Evolutionary conservation across 2,329 filamentous ascomycete species (phyloP), one percentile per base, ranked within the genome.

Genomic region (Colletotrichum godetiae): DNA sequence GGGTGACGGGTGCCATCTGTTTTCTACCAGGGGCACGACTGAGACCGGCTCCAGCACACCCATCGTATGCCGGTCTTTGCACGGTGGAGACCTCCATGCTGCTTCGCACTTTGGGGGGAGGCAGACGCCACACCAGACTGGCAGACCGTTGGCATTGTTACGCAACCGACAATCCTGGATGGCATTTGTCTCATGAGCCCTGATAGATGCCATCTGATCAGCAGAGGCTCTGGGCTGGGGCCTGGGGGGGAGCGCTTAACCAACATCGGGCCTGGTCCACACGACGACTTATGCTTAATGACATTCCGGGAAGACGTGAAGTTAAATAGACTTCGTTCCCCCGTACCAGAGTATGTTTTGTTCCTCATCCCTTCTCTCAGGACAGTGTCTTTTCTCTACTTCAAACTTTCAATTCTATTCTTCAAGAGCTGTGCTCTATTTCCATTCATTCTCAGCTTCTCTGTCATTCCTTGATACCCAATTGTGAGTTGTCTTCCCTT

Each of bases 371-470:
- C 64, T 75, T 67, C 57, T 37, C 65, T 71, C 59, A 75, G 42
- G 33, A 66, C 57, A 68, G 61, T 67, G 68, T 73, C 53, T 68
- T 55, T 15, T 42, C 15, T 42, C 37, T 69, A 61, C 68, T 65
- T 49, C 46, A 68, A 53, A 61, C 31, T 62, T 64, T 72, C 60
- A n/a, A 24, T 68, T 69, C 60, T 64, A 64, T 69, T 55, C 19
- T 55, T 11, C 27, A 72, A 75, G 74, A 75, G 79, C 79, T 81
- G 79, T 75, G 78, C 79, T 81, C 79, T 80, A 67, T 80, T 77
- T 75, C 35, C 63, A 60, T 76, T 74, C 56, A 57, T 67, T 76
- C 67, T 62, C 67, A 52, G 19, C 58, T 71, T 73, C 52, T 72
- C 49, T 56, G 56, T 71, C 71, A 42, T 71, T 73, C 67, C 46